Percentiles rank a stretch among this genome's conserved stretches.
These are phyloP conservation scores for Adansonia madagascariensis DNA, from an alignment of 441 rosid species.

Conservation along the genomic window DNA sequence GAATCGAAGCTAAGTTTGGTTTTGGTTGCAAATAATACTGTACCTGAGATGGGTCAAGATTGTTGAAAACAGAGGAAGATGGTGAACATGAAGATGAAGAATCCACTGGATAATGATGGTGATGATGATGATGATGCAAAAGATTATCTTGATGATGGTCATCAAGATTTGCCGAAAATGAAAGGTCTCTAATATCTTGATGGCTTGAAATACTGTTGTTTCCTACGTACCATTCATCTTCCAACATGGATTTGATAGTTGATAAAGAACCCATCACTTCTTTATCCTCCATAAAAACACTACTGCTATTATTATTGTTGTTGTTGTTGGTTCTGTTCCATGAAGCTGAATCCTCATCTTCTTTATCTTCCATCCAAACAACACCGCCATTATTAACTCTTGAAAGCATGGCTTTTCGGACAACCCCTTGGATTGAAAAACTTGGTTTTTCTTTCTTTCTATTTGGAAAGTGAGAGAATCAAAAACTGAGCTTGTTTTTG, in stretches of 20 bases:
- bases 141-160: slow-evolving; percentile 54
- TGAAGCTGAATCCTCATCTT: slow-evolving; percentile 40
- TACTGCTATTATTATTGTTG: slow-evolving; percentile 25
- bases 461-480: slow-evolving; percentile 31
- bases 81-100: slow-evolving; percentile 68
- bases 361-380: slow-evolving; percentile 49
- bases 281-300: slow-evolving; percentile 33
- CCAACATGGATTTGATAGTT: slow-evolving; percentile 55
- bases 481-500: slow-evolving; percentile 2
- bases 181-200: slow-evolving; percentile 43
- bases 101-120: slow-evolving; percentile 34
- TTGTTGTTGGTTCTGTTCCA: slow-evolving; percentile 35
- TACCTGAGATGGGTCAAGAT: slow-evolving; percentile 58
- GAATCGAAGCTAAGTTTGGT: slow-evolving; percentile 42
- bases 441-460: background rate
- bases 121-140: slow-evolving; percentile 37
- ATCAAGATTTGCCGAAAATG: slow-evolving; percentile 50
- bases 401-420: slow-evolving; percentile 41
- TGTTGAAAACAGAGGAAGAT: slow-evolving; percentile 58
- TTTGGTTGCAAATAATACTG: slow-evolving; percentile 54
- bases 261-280: slow-evolving; percentile 53
- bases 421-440: background rate
- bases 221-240: slow-evolving; percentile 52
- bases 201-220: slow-evolving; percentile 39
- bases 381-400: slow-evolving; percentile 41